Evolutionary conservation across 2,329 filamentous ascomycete genomes (phyloP), one percentile per base, ranked within the genome.

Genomic region (Pezicula rhizophila): DNA sequence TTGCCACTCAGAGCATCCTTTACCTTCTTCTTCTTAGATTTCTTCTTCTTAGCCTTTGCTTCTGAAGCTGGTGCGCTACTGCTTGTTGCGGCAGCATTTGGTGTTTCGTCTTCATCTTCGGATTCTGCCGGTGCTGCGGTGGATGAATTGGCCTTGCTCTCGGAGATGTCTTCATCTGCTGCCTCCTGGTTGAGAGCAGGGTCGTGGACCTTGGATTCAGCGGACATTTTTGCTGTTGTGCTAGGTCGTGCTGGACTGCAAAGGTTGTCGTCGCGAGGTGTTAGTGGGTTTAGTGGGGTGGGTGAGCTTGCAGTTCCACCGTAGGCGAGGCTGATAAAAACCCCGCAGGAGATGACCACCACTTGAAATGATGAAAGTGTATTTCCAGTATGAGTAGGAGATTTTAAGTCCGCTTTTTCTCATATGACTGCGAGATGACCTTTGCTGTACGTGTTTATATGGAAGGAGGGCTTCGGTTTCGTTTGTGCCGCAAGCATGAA

Each of bases 161-260:
- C 53, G 17, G 46, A 38, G 8, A 54, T 53, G 3, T 52, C 50
- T 35, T 62, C 54, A 15, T 52, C 51, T 11, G 50, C 56, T 18
- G 70, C 70, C 57, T 75, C 70, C 56, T 76, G 72, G 59, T 73
- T 72, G 55, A 69, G 66, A 51, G 70, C 64, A 55, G 73, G 69
- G 52, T 84, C 80, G 52, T 76, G 71, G 49, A 76, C 72, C 61
- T 85, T 87, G 40, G 82, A 84, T 64, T 84, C 77, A 65, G 85
- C 76, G 59, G 77, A 71, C 71, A 76, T 75, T 42, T 47, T 50
- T 28, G 18, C 40, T 53, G 41, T 38, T 44, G 31, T 45, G 38
- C 42, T 38, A 46, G 37, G 28, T 50, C 11, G 45, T 35, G 37
- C 55, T 41, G 33, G 14, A 38, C 6, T 26, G 31, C 28, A 8